Percentiles rank a stretch among this genome's conserved stretches.
Conservation (phyloP, 139 green algal species). For the Chlamydomonas asymmetrica region DNA sequence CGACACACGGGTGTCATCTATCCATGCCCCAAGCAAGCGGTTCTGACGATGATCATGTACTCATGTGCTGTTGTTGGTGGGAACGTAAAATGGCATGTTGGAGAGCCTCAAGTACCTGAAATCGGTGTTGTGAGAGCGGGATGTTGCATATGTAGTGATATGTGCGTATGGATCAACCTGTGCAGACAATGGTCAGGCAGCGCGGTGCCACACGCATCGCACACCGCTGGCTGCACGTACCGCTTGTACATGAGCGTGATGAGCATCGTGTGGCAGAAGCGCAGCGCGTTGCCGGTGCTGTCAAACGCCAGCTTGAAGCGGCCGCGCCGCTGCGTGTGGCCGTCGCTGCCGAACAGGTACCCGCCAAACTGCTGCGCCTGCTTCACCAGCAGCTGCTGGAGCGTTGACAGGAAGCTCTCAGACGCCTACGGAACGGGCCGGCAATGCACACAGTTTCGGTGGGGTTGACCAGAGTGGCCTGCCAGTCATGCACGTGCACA, state of each 20-base stretch:
- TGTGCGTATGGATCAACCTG: no score
- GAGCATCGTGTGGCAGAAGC: slow-evolving; percentile 71
- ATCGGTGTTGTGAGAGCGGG: no score
- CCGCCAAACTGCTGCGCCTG: slow-evolving; percentile 74
- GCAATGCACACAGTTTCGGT: slow-evolving; percentile 6
- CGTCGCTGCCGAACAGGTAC: slow-evolving; percentile 63
- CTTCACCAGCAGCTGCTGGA: slow-evolving; percentile 66
- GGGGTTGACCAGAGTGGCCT: background rate
- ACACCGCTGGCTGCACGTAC: no score
- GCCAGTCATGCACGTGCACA: background rate
- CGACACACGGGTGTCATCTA: no score
- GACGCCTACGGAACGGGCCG: slow-evolving; percentile 17
- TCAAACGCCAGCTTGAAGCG: slow-evolving; percentile 59
- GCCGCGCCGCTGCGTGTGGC: slow-evolving; percentile 19
- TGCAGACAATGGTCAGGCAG: no score
- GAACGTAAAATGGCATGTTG: no score
- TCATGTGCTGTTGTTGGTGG: no score
- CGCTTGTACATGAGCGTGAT: slow-evolving; percentile 44
- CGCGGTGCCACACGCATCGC: no score
- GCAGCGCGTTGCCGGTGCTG: slow-evolving; percentile 63
- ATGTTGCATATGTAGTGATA: no score
- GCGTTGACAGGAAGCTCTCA: background rate
- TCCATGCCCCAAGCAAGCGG: no score
- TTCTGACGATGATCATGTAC: no score
- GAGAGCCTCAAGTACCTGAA: no score